Evolutionary conservation across 1,139 yeast species (phyloP), one percentile per base, ranked within the genome.

Genomic region (Geotrichum phurueaensis): DNA sequence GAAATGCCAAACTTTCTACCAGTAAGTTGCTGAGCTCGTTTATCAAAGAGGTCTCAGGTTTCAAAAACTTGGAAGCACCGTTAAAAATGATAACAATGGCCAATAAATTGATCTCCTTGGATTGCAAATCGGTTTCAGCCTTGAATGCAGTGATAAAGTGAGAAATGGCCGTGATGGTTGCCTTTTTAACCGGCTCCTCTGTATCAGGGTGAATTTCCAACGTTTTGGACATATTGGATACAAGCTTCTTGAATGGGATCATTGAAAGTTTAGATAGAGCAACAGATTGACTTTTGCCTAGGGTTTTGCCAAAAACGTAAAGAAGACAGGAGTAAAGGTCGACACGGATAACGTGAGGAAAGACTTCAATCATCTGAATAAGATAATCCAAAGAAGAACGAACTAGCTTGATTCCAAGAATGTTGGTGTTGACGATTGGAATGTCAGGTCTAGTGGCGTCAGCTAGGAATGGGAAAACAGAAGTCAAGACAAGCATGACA

Each of bases 261-360:
- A 76, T 64, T 2, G 71, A 64, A 65, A 13, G 71, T 68, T 31
- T 70, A 67, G 31, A 72, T 68, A 49, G 62, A 62, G 53, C 71
- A 67, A 29, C 62, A 9, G 61, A 56, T 23, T 50, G 63, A 15
- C 69, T 70, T n/a, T 77, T 77, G 65, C 84, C 85, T 66, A 82
- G 82, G 33, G 87, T 77, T 67, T 81, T 79, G 6, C 87, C 84
- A 64, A 87, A 81, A 9, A 86, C 79, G 67, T 80, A 86, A 36
- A 91, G 73, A 56, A 88, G 69, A 67, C 96, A 86, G 0, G 94
- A 81, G 69, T 84, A 83, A 51, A 91, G 75, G 69, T 91, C 97
- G 20, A 78, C 73, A 66, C 83, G 83, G 57, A 89, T 88, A 31
- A 87, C 79, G 22, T 78, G 82, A 0, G 95, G 92, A 66, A 91